phyloP scores from a whole-genome alignment of 140 eudicot species.

The Cichorium intybus region DNA sequence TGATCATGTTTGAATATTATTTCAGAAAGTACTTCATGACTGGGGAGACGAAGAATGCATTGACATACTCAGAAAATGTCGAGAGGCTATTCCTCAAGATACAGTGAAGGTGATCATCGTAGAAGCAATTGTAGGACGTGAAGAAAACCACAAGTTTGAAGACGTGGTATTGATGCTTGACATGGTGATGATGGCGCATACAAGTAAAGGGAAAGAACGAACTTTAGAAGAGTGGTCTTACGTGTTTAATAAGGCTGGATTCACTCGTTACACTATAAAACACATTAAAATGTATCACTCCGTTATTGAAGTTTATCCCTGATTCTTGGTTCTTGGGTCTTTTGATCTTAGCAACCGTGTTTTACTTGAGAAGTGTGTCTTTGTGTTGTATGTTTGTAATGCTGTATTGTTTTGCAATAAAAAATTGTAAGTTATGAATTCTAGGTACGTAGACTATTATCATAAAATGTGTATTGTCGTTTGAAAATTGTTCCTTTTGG shows the following conservation, averaged over 20 bases:
- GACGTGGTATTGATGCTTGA: constrained; percentile 58
- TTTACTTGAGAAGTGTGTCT: background rate
- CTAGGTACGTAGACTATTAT: too few relatives aligned
- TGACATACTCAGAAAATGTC: constrained; percentile 42
- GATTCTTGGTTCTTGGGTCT: background rate
- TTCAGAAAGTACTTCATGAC: constrained; percentile 77
- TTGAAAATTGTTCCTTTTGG: too few relatives aligned
- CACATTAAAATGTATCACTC: constrained; percentile 44
- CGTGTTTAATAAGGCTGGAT: constrained; percentile 52
- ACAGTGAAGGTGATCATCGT: constrained; percentile 66
- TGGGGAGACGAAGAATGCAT: constrained; percentile 86
- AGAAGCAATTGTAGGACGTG: constrained; percentile 43
- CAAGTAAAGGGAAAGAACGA: constrained; percentile 59
- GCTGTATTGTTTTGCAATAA: background rate
- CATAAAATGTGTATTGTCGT: too few relatives aligned
- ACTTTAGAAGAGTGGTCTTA: constrained; percentile 59
- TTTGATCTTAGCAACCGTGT: background rate
- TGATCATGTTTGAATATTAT: background rate
- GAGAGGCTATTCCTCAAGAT: constrained; percentile 50
- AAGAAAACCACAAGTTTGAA: constrained; percentile 27
- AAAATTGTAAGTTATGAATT: too few relatives aligned
- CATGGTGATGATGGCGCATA: constrained; percentile 77
- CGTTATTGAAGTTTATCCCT: constrained; percentile 58
- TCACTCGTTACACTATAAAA: constrained; percentile 38
- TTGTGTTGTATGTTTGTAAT: background rate